phyloP scores from a whole-genome alignment of 2,329 filamentous ascomycete genomes.

The Drechslerella dactyloides region DNA sequence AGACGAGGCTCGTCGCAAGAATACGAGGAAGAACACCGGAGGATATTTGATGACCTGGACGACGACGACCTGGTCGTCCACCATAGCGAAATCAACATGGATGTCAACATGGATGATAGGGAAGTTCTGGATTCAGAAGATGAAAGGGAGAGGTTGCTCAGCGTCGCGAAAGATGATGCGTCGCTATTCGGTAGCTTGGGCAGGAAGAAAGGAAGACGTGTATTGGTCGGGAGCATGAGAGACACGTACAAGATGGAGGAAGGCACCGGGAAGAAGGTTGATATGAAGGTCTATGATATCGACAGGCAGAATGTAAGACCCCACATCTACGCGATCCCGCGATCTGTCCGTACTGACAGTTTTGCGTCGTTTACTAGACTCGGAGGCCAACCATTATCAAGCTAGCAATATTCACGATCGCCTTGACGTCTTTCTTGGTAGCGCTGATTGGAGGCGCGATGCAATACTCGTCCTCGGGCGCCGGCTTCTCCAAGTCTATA shows the following conservation, averaged over 20 bases:
- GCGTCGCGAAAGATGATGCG: slow-evolving; percentile 55
- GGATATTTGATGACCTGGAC: slow-evolving; percentile 65
- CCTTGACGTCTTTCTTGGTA: slow-evolving; percentile 52
- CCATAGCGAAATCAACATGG: slow-evolving; percentile 68
- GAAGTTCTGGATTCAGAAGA: slow-evolving; percentile 78
- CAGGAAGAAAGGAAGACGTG: slow-evolving; percentile 53
- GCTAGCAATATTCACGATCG: slow-evolving; percentile 45
- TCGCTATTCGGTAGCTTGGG: slow-evolving; percentile 54
- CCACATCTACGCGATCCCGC: slow-evolving; percentile 6
- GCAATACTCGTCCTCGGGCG: slow-evolving; percentile 50
- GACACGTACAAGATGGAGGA: slow-evolving; percentile 51
- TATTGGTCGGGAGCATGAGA: slow-evolving; percentile 53
- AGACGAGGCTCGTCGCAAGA: slow-evolving; percentile 43
- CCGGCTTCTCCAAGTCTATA: slow-evolving; percentile 51
- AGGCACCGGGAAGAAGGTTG: slow-evolving; percentile 42
- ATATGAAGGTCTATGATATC: slow-evolving; percentile 43
- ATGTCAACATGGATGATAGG: slow-evolving; percentile 73
- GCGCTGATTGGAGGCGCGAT: slow-evolving; percentile 53
- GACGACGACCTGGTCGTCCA: slow-evolving; percentile 64
- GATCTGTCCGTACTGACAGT: slow-evolving; percentile 1
- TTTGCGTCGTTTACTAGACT: slow-evolving; percentile 41
- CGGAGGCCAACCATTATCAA: slow-evolving; percentile 52
- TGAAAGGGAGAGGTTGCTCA: slow-evolving; percentile 67
- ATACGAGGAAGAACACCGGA: slow-evolving; percentile 44
- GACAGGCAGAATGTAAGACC: slow-evolving; percentile 34